These are phyloP conservation scores for Coniosporium tulheliwenetii DNA, from an alignment of 2,329 filamentous ascomycete species.

Conservation along the genomic window DNA sequence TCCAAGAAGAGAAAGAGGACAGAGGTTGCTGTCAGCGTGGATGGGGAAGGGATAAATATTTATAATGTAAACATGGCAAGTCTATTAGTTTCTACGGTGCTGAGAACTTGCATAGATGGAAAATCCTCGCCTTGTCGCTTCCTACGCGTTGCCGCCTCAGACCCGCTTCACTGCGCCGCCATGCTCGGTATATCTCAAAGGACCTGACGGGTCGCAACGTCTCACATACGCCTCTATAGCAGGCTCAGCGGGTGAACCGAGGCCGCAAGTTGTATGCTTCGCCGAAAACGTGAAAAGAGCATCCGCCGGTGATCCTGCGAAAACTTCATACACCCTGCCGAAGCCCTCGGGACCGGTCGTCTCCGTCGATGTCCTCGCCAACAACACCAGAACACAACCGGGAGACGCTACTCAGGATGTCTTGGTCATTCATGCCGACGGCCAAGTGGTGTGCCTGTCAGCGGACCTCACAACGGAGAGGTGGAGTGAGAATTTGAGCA, in stretches of 20 bases:
- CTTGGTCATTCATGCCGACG: conserved; percentile 13
- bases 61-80: conserved; percentile 35
- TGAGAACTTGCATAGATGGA: conserved; percentile 29
- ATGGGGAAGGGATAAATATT: conserved; percentile 46
- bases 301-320: no score
- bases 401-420: conserved; percentile 6
- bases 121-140: conserved; percentile 43
- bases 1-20: conserved; percentile 46
- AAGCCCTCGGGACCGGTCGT: conserved; percentile 14
- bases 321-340: neutral
- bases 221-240: conserved; percentile 35
- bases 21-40: conserved; percentile 42
- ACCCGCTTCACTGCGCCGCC: conserved; percentile 41
- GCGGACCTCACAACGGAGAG: conserved; percentile 10
- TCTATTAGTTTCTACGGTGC: no score
- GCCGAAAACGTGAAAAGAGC: no score
- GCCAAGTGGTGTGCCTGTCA: conserved; percentile 13
- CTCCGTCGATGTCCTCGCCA: conserved; percentile 24
- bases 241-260: no score
- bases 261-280: no score
- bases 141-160: conserved; percentile 46
- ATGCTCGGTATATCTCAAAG: conserved; percentile 40
- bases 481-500: conserved; percentile 9
- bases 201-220: conserved; percentile 29
- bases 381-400: conserved; percentile 4